Base-by-base conservation (phyloP, 1,284 basidiomycete genomes). In the Malassezia cuniculi region DNA sequence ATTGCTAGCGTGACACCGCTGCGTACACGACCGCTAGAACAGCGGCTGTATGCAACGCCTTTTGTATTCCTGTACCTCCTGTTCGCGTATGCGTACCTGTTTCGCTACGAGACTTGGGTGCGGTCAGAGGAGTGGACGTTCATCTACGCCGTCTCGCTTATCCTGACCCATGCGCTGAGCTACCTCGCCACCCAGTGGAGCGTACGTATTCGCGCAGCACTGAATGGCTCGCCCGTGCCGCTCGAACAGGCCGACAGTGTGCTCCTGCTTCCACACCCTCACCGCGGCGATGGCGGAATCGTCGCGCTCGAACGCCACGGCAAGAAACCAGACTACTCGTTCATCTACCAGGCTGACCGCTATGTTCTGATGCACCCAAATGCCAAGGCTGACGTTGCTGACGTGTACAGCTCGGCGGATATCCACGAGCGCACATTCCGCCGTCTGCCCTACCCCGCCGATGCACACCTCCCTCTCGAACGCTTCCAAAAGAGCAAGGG, bases 291-390 rank as follows among this genome's bases (percentile, higher is more conserved):
- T 52, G 87, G 85, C 18, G 87, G 90, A 52, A 86, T 97, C 37
- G 85, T 94, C 1, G 71, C 75, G 1, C 71, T 97, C 6, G 79
- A 78, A 55, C 69, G 73, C 41, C 38, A 50, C 30, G 43, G 54
- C 33, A 40, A 57, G 27, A 50, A 52, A 27, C 17, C 71, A 73
- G 35, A 77, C 79, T 83, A 82, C 67, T 83, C 81, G 12, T 95
- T 99, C 74, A 81, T 75, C 68, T 97, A 95, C 69, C 89, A 97
- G 69, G 80, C 83, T 39, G 90, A 99, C 71, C 87, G 85, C 34
- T 97, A 94, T 68, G 77, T 85, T 39, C 77, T 82, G 32, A 72
- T 76, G 29, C 72, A 75, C 10, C 62, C 62, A 5, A 60, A 66
- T 39, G 39, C 56, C 5, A 42, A 44, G n/a, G 61, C 63, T 16